Conservation (phyloP, 108 stramenopile genomes). For the Pelagomonas calceolata region DNA sequence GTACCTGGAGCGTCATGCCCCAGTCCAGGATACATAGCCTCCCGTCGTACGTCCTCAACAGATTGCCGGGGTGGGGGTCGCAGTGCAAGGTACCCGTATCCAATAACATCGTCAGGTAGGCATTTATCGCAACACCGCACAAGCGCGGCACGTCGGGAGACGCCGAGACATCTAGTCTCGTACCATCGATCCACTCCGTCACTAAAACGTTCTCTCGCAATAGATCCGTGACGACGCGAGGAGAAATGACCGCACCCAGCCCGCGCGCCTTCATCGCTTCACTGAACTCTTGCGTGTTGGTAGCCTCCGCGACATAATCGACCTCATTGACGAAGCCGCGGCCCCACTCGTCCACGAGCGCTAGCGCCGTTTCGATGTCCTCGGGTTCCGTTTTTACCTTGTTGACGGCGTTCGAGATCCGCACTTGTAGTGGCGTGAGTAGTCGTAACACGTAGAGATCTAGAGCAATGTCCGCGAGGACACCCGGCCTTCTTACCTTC, state of each 20-base stretch:
- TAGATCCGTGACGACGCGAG: slow-evolving; percentile 49
- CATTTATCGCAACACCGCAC: slow-evolving; percentile 71
- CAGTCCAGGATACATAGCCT: slow-evolving; percentile 69
- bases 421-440: slow-evolving; percentile 59
- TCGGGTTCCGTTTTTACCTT: slow-evolving; percentile 33
- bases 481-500: slow-evolving; percentile 82
- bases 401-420: slow-evolving; percentile 48
- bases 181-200: slow-evolving; percentile 81
- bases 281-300: slow-evolving; percentile 56
- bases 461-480: slow-evolving; percentile 71
- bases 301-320: slow-evolving; percentile 69
- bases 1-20: slow-evolving; percentile 69
- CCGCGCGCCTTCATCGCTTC: slow-evolving; percentile 51
- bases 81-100: slow-evolving; percentile 65
- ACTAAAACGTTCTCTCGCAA: slow-evolving; percentile 64
- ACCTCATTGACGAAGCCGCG: slow-evolving; percentile 76
- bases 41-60: slow-evolving; percentile 67
- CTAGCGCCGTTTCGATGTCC: slow-evolving; percentile 51
- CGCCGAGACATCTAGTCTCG: slow-evolving; percentile 54
- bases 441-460: slow-evolving; percentile 72
- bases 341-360: slow-evolving; percentile 79
- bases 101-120: slow-evolving; percentile 61
- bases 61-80: slow-evolving; percentile 52
- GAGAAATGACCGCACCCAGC: slow-evolving; percentile 67
- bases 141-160: slow-evolving; percentile 56